Conservation (phyloP, 495 filamentous ascomycete species). For the Gamarada debralockiae region DNA sequence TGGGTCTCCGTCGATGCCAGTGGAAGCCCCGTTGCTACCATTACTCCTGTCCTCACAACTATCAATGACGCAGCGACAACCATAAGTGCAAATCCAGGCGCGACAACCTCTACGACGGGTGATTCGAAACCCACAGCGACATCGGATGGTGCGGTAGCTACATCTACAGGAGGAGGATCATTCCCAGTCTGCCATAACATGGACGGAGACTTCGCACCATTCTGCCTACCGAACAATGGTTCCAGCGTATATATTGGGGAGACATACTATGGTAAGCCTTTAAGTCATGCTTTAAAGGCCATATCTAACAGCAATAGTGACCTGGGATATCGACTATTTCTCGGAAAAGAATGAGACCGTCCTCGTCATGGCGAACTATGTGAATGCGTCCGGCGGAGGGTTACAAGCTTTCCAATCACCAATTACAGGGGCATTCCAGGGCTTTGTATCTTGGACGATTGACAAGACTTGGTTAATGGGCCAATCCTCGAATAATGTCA, state of each 20-base stretch:
- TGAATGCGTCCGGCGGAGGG: constrained; percentile 9
- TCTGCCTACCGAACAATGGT: constrained; percentile 17
- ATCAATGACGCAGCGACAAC: constrained; percentile 13
- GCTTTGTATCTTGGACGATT: constrained; percentile 15
- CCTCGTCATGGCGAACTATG: constrained; percentile 12
- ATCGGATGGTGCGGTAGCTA: neutral
- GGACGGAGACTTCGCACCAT: constrained; percentile 14
- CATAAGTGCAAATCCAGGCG: constrained; percentile 12
- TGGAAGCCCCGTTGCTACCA: constrained; percentile 10
- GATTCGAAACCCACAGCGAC: constrained; percentile 8
- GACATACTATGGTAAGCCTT: constrained; percentile 18
- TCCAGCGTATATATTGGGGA: constrained; percentile 12
- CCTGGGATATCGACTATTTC: constrained; percentile 18
- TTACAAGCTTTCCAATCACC: constrained; percentile 15
- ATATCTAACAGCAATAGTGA: constrained; percentile 10
- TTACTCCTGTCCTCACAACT: constrained; percentile 16
- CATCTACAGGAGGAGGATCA: constrained; percentile 13
- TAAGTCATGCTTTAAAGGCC: neutral
- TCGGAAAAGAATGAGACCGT: constrained; percentile 10
- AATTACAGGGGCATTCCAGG: neutral
- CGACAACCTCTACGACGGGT: constrained; percentile 1
- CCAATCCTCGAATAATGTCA: constrained; percentile 14
- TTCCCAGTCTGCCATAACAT: constrained; percentile 16
- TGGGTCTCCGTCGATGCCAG: constrained; percentile 20
- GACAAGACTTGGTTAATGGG: constrained; percentile 13